Percentiles rank a stretch among this genome's conserved stretches.
Evolutionary conservation across 2,329 filamentous ascomycete species (phyloP).

Genomic region (Penicillium decumbens): DNA sequence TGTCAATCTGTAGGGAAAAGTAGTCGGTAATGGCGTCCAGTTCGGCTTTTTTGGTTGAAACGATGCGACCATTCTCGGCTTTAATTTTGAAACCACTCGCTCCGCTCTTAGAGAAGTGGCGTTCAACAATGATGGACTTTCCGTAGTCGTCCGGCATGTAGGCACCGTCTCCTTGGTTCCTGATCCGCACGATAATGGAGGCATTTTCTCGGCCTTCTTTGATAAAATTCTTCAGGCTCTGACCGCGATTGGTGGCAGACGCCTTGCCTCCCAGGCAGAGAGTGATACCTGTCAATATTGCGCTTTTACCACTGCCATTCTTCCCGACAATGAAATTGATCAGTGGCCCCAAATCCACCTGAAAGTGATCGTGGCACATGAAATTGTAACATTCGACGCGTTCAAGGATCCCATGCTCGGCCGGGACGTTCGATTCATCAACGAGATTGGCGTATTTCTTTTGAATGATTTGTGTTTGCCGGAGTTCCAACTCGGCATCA

Average conservation of each 20-base stretch:
- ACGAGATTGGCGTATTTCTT: conserved; percentile 45
- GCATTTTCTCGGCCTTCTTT: conserved; percentile 74
- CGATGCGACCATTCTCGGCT: conserved; percentile 60
- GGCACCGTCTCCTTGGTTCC: conserved; percentile 80
- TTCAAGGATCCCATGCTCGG: conserved; percentile 82
- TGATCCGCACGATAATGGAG: conserved; percentile 75
- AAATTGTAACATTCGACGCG: conserved; percentile 85
- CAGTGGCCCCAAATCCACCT: conserved; percentile 80
- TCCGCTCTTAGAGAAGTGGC: conserved; percentile 72
- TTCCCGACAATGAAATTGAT: conserved; percentile 98
- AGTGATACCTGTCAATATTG: conserved; percentile 85
- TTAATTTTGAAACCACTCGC: conserved; percentile 84
- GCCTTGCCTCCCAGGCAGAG: conserved; percentile 94
- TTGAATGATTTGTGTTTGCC: conserved; percentile 61
- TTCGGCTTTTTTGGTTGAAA: conserved; percentile 80
- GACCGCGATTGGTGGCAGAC: conserved; percentile 84
- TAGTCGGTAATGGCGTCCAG: conserved; percentile 91
- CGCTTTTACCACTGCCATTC: conserved; percentile 97
- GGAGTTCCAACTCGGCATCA: conserved; percentile 49
- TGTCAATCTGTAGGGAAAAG: conserved; percentile 90
- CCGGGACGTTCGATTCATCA: conserved; percentile 65
- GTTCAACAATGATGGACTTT: conserved; percentile 81
- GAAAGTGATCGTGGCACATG: conserved; percentile 85
- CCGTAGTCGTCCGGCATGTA: conserved; percentile 81
- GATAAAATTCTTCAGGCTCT: conserved; percentile 82